These are phyloP conservation scores for Grigorovia humatica DNA, from an alignment of 805 yeast species.

Conservation along the genomic window DNA sequence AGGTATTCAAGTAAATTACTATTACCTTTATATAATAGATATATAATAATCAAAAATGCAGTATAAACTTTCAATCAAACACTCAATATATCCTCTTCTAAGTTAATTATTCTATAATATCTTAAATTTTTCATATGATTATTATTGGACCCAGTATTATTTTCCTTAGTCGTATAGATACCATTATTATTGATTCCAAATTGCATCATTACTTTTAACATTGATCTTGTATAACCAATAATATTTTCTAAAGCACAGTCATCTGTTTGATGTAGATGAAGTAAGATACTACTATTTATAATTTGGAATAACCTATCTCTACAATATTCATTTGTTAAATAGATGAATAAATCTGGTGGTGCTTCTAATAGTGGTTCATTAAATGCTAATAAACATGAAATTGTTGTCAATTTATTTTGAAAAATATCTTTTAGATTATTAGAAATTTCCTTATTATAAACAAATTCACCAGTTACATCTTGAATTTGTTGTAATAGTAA, in stretches of 20 bases:
- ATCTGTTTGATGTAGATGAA: conserved; percentile 34
- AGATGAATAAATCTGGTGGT: conserved; percentile 19
- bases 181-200: not conserved
- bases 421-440: conserved; percentile 24
- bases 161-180: not conserved
- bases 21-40: no score
- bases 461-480: conserved; percentile 17
- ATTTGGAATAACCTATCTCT: conserved; percentile 25
- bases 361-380: conserved; percentile 37
- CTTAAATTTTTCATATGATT: conserved; percentile 6
- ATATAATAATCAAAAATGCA: no score
- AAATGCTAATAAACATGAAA: conserved; percentile 44
- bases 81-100: conserved; percentile 37
- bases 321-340: conserved; percentile 19
- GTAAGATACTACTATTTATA: conserved; percentile 31
- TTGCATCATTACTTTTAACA: conserved; percentile 25
- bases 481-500: conserved; percentile 17
- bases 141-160: not conserved
- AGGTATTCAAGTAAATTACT: no score
- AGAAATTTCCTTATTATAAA: conserved; percentile 9
- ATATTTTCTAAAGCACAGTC: conserved; percentile 36
- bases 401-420: conserved; percentile 33
- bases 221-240: conserved; percentile 32
- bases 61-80: conserved; percentile 2
- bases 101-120: conserved; percentile 31